Evolutionary conservation across 345 rosid species (phyloP).

Genomic region (Salix viminalis): DNA sequence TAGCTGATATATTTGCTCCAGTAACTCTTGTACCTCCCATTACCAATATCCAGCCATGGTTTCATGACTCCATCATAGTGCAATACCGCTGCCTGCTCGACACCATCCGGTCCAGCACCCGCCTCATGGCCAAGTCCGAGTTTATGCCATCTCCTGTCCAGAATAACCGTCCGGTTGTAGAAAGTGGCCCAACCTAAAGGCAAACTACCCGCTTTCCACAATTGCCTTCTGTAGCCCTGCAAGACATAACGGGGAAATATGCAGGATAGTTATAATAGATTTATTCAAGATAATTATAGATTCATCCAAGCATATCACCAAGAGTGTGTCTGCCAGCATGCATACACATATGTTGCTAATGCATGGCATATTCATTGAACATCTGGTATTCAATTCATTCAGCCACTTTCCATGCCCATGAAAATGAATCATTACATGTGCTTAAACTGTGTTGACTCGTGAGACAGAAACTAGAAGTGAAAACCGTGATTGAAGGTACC

Average conservation of each 20-base stretch:
- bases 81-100: constrained; percentile 22
- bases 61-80: constrained; percentile 35
- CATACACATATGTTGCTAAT: not conserved
- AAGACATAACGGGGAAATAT: constrained; percentile 6
- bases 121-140: constrained; percentile 24
- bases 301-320: not conserved
- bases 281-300: not conserved
- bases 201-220: constrained; percentile 31
- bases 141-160: constrained; percentile 27
- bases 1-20: constrained; percentile 24
- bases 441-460: not conserved
- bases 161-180: constrained; percentile 18
- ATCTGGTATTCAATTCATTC: not conserved
- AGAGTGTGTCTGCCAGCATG: not conserved
- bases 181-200: constrained; percentile 24
- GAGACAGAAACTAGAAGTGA: not conserved
- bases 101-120: constrained; percentile 1
- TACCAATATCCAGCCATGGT: constrained; percentile 28
- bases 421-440: not conserved
- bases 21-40: constrained; percentile 13
- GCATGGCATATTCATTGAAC: not conserved
- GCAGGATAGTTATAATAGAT: not conserved
- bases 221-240: constrained; percentile 20
- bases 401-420: not conserved
- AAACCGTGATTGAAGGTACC: not conserved